phyloP scores from a whole-genome alignment of 208 protist genomes.

The Leishmania turanica region DNA sequence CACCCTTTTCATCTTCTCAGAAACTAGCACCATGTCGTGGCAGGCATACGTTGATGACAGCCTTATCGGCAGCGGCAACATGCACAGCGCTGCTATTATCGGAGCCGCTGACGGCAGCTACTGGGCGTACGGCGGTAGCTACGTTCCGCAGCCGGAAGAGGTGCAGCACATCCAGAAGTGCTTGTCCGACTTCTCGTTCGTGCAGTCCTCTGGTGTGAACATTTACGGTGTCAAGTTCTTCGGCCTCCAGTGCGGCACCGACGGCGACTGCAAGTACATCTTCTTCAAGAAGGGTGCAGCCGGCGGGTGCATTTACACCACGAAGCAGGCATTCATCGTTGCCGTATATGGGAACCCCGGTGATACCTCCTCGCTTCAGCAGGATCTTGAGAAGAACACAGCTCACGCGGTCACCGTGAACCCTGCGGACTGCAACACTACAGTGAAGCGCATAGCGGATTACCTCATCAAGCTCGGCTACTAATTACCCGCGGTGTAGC shows the following conservation, averaged over 20 bases:
- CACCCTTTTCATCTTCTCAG: not conserved
- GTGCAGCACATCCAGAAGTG: constrained; percentile 81
- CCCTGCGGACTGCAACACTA: constrained; percentile 83
- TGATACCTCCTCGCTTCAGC: constrained; percentile 53
- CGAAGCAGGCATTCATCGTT: constrained; percentile 83
- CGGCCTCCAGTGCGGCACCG: constrained; percentile 70
- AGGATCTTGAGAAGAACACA: constrained; percentile 55
- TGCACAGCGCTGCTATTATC: constrained; percentile 89
- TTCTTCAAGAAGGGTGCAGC: constrained; percentile 90
- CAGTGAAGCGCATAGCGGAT: constrained; percentile 86
- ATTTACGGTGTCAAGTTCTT: constrained; percentile 90
- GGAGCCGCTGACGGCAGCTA: constrained; percentile 84
- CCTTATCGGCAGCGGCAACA: constrained; percentile 84
- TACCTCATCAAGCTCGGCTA: constrained; percentile 89
- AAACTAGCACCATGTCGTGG: constrained; percentile 70
- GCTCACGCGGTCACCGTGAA: constrained; percentile 62
- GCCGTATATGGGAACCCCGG: constrained; percentile 84
- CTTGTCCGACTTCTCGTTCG: constrained; percentile 58
- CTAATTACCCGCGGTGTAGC: constrained; percentile 18
- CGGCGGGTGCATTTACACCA: constrained; percentile 86
- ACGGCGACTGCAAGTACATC: constrained; percentile 81
- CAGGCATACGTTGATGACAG: constrained; percentile 87
- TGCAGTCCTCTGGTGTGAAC: constrained; percentile 74
- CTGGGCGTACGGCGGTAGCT: constrained; percentile 87
- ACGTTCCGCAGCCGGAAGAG: constrained; percentile 87